A percentile compares a stretch with the other conserved stretches of the same genome.
Evolutionary conservation across 1,139 yeast species (phyloP).

Genomic region (Waltiozyma sp.): DNA sequence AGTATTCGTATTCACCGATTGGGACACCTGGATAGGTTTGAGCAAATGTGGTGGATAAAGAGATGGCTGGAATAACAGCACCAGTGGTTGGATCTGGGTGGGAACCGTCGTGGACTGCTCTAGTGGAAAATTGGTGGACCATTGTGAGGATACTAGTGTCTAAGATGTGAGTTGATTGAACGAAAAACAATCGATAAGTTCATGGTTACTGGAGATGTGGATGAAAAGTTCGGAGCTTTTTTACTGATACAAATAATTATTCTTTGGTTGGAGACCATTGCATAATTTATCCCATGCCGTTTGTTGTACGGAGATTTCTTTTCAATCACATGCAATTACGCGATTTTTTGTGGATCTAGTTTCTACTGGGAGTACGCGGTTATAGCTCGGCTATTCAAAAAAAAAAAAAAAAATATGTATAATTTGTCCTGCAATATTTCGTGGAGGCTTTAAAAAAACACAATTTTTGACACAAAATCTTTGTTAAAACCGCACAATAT

Average conservation of each 20-base stretch:
- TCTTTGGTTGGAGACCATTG: too few species aligned
- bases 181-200: too few species aligned
- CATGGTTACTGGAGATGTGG: too few species aligned
- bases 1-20: constrained; percentile 72
- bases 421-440: too few species aligned
- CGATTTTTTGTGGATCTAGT: not conserved
- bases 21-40: constrained; percentile 72
- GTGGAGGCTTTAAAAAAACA: too few species aligned
- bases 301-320: not conserved
- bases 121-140: constrained; percentile 47
- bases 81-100: constrained; percentile 68
- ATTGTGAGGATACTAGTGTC: not conserved
- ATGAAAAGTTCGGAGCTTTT: too few species aligned
- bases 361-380: too few species aligned
- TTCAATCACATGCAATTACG: not conserved
- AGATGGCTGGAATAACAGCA: constrained; percentile 79
- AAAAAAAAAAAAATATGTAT: too few species aligned
- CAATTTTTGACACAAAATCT: not conserved
- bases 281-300: not conserved
- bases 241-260: too few species aligned
- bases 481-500: not conserved
- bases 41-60: constrained; percentile 79
- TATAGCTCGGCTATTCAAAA: too few species aligned
- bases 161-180: too few species aligned
- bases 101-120: constrained; percentile 80